A percentile compares a stretch with the other conserved stretches of the same genome.
These are phyloP conservation scores for Ajuga chamaepitys DNA, from an alignment of 257 asterid species.

Conservation along the genomic window DNA sequence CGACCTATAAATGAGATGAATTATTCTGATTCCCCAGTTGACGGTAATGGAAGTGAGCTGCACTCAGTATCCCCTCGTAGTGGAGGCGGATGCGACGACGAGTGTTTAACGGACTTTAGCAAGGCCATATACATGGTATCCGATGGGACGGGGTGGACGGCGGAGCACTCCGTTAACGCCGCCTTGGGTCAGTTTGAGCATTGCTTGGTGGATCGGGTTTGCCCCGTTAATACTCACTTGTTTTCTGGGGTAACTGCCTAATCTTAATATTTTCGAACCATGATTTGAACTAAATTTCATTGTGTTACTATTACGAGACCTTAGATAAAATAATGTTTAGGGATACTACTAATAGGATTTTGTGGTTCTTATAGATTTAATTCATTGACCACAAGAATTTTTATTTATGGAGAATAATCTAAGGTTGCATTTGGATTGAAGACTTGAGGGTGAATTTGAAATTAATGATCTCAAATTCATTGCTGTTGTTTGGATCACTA, in stretches of 20 bases:
- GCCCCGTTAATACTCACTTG: slow-evolving; percentile 81
- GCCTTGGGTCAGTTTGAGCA: slow-evolving; percentile 94
- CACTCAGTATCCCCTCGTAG: slow-evolving; percentile 11
- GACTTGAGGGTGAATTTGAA: too few species aligned
- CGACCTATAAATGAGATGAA: slow-evolving; percentile 6
- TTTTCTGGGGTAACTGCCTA: slow-evolving; percentile 75
- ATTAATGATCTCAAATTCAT: too few species aligned
- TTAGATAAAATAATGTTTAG: too few species aligned
- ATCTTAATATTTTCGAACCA: not conserved
- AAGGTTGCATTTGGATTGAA: too few species aligned
- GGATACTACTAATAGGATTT: too few species aligned
- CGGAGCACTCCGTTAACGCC: slow-evolving; percentile 80
- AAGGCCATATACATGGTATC: slow-evolving; percentile 82
- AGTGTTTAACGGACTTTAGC: slow-evolving; percentile 29
- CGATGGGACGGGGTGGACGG: slow-evolving; percentile 98
- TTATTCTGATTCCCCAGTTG: slow-evolving; percentile 11
- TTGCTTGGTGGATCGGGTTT: slow-evolving; percentile 77
- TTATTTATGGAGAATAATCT: too few species aligned
- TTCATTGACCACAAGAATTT: too few species aligned
- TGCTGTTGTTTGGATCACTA: too few species aligned
- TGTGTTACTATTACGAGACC: too few species aligned
- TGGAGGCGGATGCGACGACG: slow-evolving; percentile 25
- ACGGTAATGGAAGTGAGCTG: slow-evolving; percentile 14
- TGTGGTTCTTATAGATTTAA: too few species aligned
- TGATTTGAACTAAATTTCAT: too few species aligned